Conservation (phyloP, 2,329 filamentous ascomycete species). For the Peltaster fructicola region DNA sequence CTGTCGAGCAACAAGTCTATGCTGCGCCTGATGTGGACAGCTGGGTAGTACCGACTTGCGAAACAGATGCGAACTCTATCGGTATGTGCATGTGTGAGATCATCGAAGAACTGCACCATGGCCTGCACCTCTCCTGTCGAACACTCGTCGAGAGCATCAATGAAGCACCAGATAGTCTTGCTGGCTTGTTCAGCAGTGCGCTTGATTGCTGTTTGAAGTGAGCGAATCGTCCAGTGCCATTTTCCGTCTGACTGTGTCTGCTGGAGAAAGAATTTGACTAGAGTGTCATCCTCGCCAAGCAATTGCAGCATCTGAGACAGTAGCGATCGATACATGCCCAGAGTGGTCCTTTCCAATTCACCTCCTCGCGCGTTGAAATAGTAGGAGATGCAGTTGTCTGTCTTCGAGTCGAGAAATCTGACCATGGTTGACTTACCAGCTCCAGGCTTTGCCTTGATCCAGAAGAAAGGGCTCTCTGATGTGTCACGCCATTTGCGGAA, state of each 20-base stretch:
- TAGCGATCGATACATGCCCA: conserved; percentile 35
- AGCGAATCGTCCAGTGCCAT: too few species aligned
- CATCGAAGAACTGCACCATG: conserved; percentile 22
- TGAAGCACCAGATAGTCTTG: too few species aligned
- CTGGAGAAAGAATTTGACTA: too few species aligned
- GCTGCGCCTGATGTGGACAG: conserved; percentile 19
- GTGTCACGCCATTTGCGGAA: conserved; percentile 24
- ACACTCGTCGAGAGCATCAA: conserved; percentile 32
- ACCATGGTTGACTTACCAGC: conserved; percentile 3
- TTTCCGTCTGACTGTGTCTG: too few species aligned
- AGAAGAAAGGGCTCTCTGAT: conserved; percentile 2
- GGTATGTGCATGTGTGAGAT: too few species aligned
- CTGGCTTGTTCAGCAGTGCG: too few species aligned
- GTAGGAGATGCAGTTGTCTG: conserved; percentile 27
- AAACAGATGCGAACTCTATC: conserved; percentile 19
- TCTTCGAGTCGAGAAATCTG: conserved; percentile 1
- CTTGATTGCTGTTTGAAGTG: too few species aligned
- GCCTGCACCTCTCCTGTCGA: conserved; percentile 20
- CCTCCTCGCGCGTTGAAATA: conserved; percentile 33
- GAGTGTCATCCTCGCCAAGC: conserved; percentile 1
- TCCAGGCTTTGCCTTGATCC: conserved; percentile 3
- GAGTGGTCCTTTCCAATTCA: conserved; percentile 26
- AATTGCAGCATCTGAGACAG: conserved; percentile 27
- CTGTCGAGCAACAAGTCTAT: conserved; percentile 19
- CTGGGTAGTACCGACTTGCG: conserved; percentile 28